These are phyloP conservation scores for Chlamydomonas incerta DNA, from an alignment of 139 green algal species.

Conservation along the genomic window DNA sequence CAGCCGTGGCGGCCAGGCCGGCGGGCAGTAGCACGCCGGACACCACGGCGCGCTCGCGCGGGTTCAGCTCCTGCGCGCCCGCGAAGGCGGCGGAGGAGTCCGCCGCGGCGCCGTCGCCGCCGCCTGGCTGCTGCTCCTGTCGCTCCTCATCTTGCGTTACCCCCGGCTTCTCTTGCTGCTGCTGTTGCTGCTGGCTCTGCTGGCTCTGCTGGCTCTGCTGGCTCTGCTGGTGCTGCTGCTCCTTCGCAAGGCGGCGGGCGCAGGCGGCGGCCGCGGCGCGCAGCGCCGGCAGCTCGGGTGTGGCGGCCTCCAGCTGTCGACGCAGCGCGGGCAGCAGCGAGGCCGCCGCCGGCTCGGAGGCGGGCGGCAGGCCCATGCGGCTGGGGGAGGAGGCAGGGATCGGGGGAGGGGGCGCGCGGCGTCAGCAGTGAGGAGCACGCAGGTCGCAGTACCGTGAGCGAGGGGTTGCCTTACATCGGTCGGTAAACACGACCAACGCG, in stretches of 20 bases:
- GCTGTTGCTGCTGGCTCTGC: not conserved
- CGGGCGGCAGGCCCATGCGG: not conserved
- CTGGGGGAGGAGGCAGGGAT: not conserved
- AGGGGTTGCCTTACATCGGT: too few relatives aligned
- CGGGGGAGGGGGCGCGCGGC: not conserved
- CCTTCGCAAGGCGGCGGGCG: not conserved
- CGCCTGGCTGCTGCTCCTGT: too few relatives aligned
- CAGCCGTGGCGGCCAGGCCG: not conserved
- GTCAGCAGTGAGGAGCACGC: too few relatives aligned
- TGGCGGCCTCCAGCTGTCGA: not conserved
- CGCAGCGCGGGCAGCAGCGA: not conserved
- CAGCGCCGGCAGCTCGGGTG: not conserved
- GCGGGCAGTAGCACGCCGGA: not conserved
- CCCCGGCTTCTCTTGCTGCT: too few relatives aligned
- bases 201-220: not conserved
- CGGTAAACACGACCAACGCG: too few relatives aligned
- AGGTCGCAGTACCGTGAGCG: too few relatives aligned
- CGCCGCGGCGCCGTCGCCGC: too few relatives aligned
- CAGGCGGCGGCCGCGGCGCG: slow-evolving; percentile 3
- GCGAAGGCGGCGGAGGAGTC: too few relatives aligned
- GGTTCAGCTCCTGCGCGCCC: not conserved
- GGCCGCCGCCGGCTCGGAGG: too few relatives aligned
- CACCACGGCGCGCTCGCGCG: slow-evolving; percentile 23
- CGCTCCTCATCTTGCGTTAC: too few relatives aligned
- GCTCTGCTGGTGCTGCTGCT: not conserved